These are phyloP conservation scores for Penicillium sp. DNA, from an alignment of 2,329 filamentous ascomycete species.

Conservation along the genomic window DNA sequence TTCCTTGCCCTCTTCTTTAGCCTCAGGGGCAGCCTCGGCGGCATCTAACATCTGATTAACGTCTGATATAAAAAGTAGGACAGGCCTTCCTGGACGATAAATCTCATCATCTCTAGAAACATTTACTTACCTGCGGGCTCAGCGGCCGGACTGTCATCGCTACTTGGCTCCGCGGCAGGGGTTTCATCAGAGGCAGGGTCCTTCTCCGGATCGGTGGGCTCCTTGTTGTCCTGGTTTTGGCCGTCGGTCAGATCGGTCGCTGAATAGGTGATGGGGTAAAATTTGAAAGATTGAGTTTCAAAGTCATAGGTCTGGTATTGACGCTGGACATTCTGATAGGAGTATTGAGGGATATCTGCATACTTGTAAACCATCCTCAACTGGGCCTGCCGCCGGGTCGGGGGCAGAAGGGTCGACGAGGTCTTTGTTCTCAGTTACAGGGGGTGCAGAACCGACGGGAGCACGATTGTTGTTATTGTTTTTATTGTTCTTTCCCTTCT, in stretches of 20 bases:
- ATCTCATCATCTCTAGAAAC: not conserved
- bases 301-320: conserved; percentile 47
- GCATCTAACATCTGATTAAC: conserved; percentile 26
- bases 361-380: conserved; percentile 46
- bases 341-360: conserved; percentile 44
- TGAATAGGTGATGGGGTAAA: conserved; percentile 36
- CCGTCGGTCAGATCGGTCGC: conserved; percentile 36
- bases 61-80: not conserved
- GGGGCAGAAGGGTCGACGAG: conserved; percentile 25
- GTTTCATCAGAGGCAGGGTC: conserved; percentile 24
- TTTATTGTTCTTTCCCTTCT: conserved; percentile 39
- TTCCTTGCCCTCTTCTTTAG: conserved; percentile 25
- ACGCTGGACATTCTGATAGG: conserved; percentile 45
- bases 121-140: conserved; percentile 33
- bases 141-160: conserved; percentile 27
- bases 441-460: conserved; percentile 30
- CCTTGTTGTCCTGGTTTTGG: conserved; percentile 40
- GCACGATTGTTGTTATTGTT: conserved; percentile 30
- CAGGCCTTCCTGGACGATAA: not conserved
- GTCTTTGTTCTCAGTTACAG: conserved; percentile 22
- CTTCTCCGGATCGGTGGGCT: conserved; percentile 33
- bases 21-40: conserved; percentile 26
- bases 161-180: conserved; percentile 23
- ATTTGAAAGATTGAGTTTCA: conserved; percentile 38
- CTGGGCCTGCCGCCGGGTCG: conserved; percentile 31